Evolutionary conservation across 2,329 filamentous ascomycete species (phyloP), one percentile per base, ranked within the genome.

Genomic region (Chaetothyriales sp.): DNA sequence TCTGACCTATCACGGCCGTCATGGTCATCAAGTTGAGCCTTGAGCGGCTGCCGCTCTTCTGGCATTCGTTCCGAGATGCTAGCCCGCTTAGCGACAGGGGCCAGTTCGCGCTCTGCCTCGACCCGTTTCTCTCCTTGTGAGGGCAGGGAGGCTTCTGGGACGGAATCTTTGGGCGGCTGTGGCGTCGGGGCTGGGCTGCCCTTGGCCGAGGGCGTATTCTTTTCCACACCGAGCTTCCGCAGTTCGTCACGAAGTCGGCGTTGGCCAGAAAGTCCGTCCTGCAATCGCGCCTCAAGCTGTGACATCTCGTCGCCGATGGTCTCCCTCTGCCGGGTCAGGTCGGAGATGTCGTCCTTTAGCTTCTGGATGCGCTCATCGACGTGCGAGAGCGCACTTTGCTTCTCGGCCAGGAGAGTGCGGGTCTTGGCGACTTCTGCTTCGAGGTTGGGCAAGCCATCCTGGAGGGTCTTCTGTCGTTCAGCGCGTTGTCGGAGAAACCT

Each of bases 181-280:
- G 33, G 15, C 2, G 33, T 5, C 33, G 13, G 10, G 10, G 15
- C 33, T 5, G 33, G 33, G 15, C 33, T 40, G 33, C 15, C 33
- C 33, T 40, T 20, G 28, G 72, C 63, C 2, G 70, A 66, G 59
- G 73, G 67, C 3, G 70, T 71, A 49, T 72, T 67, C 1, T 73
- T 72, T 51, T 77, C 70, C 43, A 73, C 60, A 43, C 70, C 71
- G 18, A 77, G 65, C 48, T 62, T 63, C 53, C 73, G 69, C n/a
- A 78, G 64, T 57, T 77, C 75, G 29, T 69, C 65, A 4, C 71
- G 61, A 44, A 77, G 69, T 46, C 67, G 65, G 50, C 67, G 65
- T 56, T 69, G 67, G 44, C 65, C 70, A 60, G 59, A 67, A 61
- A 64, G 66, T 56, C 65, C 67, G 62, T 59, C 70, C 65, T 62